A percentile compares a stretch with the other conserved stretches of the same genome.
These are phyloP conservation scores for Fragilaria radians DNA, from an alignment of 108 stramenopile species.

Conservation along the genomic window DNA sequence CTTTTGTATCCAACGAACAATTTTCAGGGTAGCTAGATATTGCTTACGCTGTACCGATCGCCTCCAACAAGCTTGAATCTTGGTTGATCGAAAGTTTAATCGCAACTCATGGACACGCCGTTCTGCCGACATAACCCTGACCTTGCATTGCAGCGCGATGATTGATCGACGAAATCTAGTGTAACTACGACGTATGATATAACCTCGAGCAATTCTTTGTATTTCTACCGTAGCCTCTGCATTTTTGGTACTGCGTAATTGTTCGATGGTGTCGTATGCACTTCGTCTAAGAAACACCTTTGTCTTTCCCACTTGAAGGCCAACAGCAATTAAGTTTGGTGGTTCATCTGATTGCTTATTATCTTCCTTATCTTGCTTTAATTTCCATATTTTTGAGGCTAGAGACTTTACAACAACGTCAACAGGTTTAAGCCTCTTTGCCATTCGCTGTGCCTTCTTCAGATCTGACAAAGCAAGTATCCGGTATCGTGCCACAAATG, in stretches of 20 bases:
- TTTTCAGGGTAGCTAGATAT: background rate
- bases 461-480: conserved; percentile 27
- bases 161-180: background rate
- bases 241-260: conserved; percentile 40
- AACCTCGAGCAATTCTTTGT: conserved; percentile 37
- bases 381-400: background rate
- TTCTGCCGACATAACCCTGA: background rate
- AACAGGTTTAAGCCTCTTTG: conserved; percentile 38
- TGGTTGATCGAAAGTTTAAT: background rate
- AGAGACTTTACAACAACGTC: conserved; percentile 27
- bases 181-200: conserved; percentile 5
- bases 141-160: background rate
- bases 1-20: conserved; percentile 34
- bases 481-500: conserved; percentile 41
- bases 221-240: conserved; percentile 37
- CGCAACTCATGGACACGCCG: background rate
- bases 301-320: conserved; percentile 80
- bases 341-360: conserved; percentile 1
- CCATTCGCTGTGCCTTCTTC: conserved; percentile 30
- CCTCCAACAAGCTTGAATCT: conserved; percentile 8
- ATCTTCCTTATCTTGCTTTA: background rate
- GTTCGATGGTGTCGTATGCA: conserved; percentile 78
- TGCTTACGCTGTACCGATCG: background rate
- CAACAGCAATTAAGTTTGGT: conserved; percentile 33
- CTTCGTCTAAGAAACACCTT: conserved; percentile 80